phyloP scores from a whole-genome alignment of 1,139 yeast genomes.

The Suhomyces terraborum region DNA sequence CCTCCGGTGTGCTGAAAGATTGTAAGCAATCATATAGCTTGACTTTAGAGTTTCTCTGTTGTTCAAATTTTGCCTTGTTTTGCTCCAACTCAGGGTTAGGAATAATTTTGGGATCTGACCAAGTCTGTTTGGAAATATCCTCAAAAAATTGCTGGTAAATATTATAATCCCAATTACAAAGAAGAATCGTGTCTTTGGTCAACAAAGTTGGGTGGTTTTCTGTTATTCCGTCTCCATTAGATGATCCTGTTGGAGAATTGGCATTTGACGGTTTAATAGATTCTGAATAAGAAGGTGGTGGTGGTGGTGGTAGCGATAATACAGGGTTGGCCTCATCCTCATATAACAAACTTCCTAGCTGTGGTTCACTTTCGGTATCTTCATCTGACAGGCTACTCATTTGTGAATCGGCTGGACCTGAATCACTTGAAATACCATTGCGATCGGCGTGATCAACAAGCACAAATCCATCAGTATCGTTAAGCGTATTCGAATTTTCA shows the following conservation, averaged over 20 bases:
- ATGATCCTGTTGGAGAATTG: conserved; percentile 26
- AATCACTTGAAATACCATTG: conserved; percentile 4
- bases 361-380: conserved; percentile 23
- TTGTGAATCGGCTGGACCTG: conserved; percentile 8
- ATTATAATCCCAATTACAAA: conserved; percentile 70
- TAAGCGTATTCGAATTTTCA: conserved; percentile 36
- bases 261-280: conserved; percentile 25
- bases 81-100: conserved; percentile 56
- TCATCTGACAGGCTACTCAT: conserved; percentile 20
- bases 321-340: conserved; percentile 22
- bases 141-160: conserved; percentile 53
- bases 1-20: conserved; percentile 78
- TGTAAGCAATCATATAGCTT: conserved; percentile 75
- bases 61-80: conserved; percentile 40
- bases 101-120: conserved; percentile 54
- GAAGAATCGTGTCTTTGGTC: conserved; percentile 49
- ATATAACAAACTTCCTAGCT: conserved; percentile 28
- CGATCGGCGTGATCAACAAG: conserved; percentile 19
- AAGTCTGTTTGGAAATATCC: conserved; percentile 47
- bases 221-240: conserved; percentile 4
- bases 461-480: conserved; percentile 26
- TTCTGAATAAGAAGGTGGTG: conserved; percentile 22
- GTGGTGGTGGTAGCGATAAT: conserved; percentile 22
- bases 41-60: conserved; percentile 50
- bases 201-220: conserved; percentile 29